phyloP scores from a whole-genome alignment of 805 yeast species.

The Monosporozyma aerobia region DNA sequence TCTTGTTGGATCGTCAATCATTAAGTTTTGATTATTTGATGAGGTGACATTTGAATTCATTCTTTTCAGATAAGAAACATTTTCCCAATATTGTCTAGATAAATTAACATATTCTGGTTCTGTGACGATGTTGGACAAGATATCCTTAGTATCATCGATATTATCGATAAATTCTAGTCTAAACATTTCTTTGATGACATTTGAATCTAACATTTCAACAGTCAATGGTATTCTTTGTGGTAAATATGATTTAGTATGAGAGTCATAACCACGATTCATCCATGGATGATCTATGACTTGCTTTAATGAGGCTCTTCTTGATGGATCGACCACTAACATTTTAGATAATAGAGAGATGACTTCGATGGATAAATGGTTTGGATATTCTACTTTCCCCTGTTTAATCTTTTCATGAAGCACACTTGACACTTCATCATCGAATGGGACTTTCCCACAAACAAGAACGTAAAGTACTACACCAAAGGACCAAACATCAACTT shows the following conservation, averaged over 20 bases:
- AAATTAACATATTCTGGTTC: slow-evolving; percentile 49
- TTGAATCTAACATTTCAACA: slow-evolving; percentile 29
- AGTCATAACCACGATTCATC: slow-evolving; percentile 85
- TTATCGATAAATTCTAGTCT: slow-evolving; percentile 67
- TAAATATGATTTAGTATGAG: slow-evolving; percentile 53
- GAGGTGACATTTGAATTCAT: slow-evolving; percentile 1
- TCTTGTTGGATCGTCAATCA: slow-evolving; percentile 60
- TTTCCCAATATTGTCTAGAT: slow-evolving; percentile 24
- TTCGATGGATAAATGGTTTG: slow-evolving; percentile 67
- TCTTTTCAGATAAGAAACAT: slow-evolving; percentile 8
- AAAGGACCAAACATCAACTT: slow-evolving; percentile 96
- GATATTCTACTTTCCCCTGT: slow-evolving; percentile 86
- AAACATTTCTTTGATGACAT: slow-evolving; percentile 69
- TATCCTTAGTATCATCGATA: slow-evolving; percentile 45
- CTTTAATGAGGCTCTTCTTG: slow-evolving; percentile 63
- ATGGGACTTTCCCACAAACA: slow-evolving; percentile 97
- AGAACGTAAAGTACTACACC: slow-evolving; percentile 93
- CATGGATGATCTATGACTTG: slow-evolving; percentile 87
- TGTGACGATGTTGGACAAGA: slow-evolving; percentile 47
- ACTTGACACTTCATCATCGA: slow-evolving; percentile 89
- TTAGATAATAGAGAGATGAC: slow-evolving; percentile 71
- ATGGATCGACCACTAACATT: slow-evolving; percentile 89
- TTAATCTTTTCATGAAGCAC: slow-evolving; percentile 90
- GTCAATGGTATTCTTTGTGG: slow-evolving; percentile 70
- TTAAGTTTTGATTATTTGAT: neutral